phyloP scores from a whole-genome alignment of 768 basidiomycete genomes.

The Rhodosporidiobolus sp. region DNA sequence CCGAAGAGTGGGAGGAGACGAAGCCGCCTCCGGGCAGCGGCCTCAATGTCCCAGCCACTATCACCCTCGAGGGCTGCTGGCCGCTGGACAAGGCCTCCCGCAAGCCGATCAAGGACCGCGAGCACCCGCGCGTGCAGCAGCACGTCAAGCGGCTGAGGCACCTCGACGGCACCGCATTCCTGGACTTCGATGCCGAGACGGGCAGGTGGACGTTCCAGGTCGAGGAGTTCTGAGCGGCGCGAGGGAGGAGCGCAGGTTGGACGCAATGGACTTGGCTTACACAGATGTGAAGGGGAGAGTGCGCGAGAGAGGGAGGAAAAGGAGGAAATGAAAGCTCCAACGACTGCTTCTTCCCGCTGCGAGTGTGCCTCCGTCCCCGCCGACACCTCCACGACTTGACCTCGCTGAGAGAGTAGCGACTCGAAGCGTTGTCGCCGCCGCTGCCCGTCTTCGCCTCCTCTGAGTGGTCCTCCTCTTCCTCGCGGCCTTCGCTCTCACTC shows the following conservation, averaged over 20 bases:
- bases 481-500: too few species aligned
- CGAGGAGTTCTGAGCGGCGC: conserved; percentile 81
- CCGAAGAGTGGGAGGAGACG: conserved; percentile 77
- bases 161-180: conserved; percentile 82
- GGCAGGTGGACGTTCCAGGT: conserved; percentile 94
- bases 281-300: too few species aligned
- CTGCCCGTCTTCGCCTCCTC: too few species aligned
- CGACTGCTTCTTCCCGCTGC: too few species aligned
- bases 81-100: conserved; percentile 84
- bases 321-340: too few species aligned
- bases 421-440: too few species aligned
- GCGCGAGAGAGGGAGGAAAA: conserved; percentile 59
- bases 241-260: too few species aligned
- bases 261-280: too few species aligned
- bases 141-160: conserved; percentile 71
- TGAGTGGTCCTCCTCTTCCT: too few species aligned
- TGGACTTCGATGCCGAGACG: conserved; percentile 69
- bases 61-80: conserved; percentile 78
- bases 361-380: too few species aligned
- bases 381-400: too few species aligned
- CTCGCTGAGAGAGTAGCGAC: too few species aligned
- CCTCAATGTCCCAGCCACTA: conserved; percentile 78
- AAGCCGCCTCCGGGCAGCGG: conserved; percentile 81
- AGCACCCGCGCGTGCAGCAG: conserved; percentile 66
- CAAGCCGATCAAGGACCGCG: conserved; percentile 79